Conservation (phyloP, 225 moss, liverwort and hornwort genomes). For the Neckera pumila region DNA sequence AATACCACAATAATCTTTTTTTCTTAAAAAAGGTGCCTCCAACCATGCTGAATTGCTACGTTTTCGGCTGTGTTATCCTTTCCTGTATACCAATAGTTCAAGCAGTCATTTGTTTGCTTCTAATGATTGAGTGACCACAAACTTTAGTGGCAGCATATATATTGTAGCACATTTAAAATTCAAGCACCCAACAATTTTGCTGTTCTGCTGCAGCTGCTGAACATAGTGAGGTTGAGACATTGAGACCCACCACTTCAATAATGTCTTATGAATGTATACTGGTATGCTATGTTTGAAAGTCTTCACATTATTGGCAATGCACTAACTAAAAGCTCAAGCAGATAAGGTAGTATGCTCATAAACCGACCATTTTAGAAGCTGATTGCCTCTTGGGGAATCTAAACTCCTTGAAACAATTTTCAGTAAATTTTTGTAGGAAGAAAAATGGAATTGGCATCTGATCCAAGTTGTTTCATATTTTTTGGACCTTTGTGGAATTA, state of each 20-base stretch:
- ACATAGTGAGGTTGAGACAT: not conserved
- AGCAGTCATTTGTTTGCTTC: not conserved
- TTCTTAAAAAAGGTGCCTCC: not conserved
- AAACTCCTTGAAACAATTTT: too few relatives aligned
- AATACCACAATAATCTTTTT: not conserved
- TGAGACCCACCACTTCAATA: conserved; percentile 9
- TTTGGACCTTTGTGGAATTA: too few relatives aligned
- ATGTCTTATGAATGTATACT: not conserved
- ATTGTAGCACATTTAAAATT: not conserved
- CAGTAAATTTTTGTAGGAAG: too few relatives aligned
- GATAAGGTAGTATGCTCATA: too few relatives aligned
- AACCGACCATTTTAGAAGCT: too few relatives aligned
- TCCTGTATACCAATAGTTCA: not conserved
- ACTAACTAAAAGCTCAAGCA: not conserved
- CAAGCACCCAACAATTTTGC: not conserved
- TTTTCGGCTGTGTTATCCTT: not conserved
- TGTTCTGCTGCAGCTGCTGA: not conserved
- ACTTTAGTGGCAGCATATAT: not conserved
- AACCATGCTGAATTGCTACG: not conserved
- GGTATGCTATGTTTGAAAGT: not conserved
- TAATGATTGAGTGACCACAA: not conserved
- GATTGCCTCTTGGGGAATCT: too few relatives aligned
- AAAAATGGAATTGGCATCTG: too few relatives aligned
- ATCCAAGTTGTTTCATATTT: too few relatives aligned
- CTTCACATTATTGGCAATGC: not conserved